Evolutionary conservation across 371 early-diverging fungal genomes (phyloP), one percentile per base, ranked within the genome.

Genomic region (Parasitella parasitica): DNA sequence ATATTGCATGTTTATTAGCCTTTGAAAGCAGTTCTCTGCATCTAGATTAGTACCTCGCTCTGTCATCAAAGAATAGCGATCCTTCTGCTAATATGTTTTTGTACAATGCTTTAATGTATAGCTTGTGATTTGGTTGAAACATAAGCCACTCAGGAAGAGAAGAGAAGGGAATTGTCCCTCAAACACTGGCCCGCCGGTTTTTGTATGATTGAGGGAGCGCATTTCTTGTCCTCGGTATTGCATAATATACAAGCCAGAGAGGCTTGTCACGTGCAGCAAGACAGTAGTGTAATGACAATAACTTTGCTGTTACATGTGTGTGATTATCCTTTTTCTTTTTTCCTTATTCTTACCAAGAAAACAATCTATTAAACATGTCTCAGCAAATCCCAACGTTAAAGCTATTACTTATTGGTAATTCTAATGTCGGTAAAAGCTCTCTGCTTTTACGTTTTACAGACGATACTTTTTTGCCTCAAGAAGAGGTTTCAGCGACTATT

Each of bases 341-440:
- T 57, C 37, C 38, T 12, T 49, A 39, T 5, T 37, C 46, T 34
- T 37, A 13, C 16, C 8, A 15, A 26, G 20, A 43, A 36, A 49
- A 49, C 36, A 20, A n/a, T 43, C 32, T 8, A 38, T 15, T 8
- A 30, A 30, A 32, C 15, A 66, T 66, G 66, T 59, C 65, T 41
- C 66, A 61, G 18, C 61, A 54, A 52, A 26, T 61, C 18, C 73
- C 91, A 22, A 96, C 97, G 4, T 93, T 99, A 73, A 99, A 99
- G 71, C 82, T 99, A 41, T 85, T 99, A 28, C 86, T 99, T 37
- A 97, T 99, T 73, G 99, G 99, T 54, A 98, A 99, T 81, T 94
- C 95, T 36, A 97, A 96, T 49, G 98, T 98, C 9, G 99, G 99
- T 50, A 99, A 99, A 77, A 97, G 97, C 35, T 95, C 94, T 28